Evolutionary conservation across 78 protist genomes (phyloP).

Genomic region (Planoprotostelium fungivorum): DNA sequence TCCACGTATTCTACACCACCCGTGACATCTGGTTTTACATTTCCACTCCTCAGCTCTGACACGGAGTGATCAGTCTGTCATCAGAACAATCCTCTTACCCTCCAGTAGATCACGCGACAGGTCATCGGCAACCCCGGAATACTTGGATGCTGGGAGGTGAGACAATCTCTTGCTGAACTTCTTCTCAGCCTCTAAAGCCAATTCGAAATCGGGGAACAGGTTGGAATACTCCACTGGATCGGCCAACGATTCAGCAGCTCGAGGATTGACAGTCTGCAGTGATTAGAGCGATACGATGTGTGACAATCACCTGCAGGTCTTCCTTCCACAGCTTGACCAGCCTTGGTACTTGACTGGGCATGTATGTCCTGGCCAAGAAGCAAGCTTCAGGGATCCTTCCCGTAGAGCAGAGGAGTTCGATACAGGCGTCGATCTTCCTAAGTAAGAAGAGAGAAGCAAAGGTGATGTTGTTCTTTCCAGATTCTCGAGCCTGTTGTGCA

Average conservation of each 20-base stretch:
- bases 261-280: conserved; percentile 7
- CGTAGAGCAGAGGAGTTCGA: conserved; percentile 58
- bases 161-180: neutral
- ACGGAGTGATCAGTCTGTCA: neutral
- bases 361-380: conserved; percentile 89
- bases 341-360: conserved; percentile 34
- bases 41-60: neutral
- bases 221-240: conserved; percentile 57
- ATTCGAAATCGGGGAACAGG: conserved; percentile 52
- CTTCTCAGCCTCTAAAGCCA: conserved; percentile 19
- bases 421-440: conserved; percentile 55
- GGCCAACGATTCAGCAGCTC: conserved; percentile 52
- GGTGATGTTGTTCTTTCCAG: conserved; percentile 64
- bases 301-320: conserved; percentile 5
- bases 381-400: conserved; percentile 88
- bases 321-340: conserved; percentile 46
- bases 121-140: neutral
- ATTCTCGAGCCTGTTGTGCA: conserved; percentile 20
- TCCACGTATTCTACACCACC: neutral
- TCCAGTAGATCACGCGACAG: neutral
- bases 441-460: conserved; percentile 46
- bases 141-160: neutral
- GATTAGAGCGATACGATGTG: neutral
- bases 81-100: neutral
- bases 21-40: neutral